These are phyloP conservation scores for Lipomyces mesembrius DNA, from an alignment of 805 yeast species.

Conservation along the genomic window DNA sequence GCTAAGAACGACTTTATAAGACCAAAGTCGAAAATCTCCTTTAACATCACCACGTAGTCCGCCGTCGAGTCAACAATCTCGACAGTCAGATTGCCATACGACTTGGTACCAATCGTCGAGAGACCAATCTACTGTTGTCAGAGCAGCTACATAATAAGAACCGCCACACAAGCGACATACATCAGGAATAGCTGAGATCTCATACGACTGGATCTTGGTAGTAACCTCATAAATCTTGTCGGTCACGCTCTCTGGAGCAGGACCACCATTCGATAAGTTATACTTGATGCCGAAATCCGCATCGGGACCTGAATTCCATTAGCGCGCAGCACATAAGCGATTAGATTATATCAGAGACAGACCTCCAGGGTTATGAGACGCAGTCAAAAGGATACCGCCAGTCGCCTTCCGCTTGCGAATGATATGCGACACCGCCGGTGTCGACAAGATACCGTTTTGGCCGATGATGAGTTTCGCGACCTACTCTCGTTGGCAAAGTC, in stretches of 20 bases:
- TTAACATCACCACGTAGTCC: slow-evolving; percentile 78
- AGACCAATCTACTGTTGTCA: slow-evolving; percentile 55
- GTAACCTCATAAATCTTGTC: slow-evolving; percentile 79
- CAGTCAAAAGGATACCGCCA: slow-evolving; percentile 95
- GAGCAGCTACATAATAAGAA: background rate
- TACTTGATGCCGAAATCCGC: slow-evolving; percentile 95
- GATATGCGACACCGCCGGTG: slow-evolving; percentile 96
- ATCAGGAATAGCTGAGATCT: slow-evolving; percentile 63
- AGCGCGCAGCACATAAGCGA: background rate
- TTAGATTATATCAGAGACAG: background rate
- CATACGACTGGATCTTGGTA: slow-evolving; percentile 61
- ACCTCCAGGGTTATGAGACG: slow-evolving; percentile 96
- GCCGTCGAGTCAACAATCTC: slow-evolving; percentile 82
- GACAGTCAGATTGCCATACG: slow-evolving; percentile 65
- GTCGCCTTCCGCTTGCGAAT: slow-evolving; percentile 74
- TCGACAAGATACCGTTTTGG: slow-evolving; percentile 82
- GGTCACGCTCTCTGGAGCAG: slow-evolving; percentile 96
- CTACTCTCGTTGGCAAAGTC: slow-evolving; percentile 6
- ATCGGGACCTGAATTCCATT: slow-evolving; percentile 57
- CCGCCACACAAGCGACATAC: slow-evolving; percentile 22
- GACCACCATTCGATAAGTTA: slow-evolving; percentile 94
- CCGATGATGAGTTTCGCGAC: slow-evolving; percentile 75
- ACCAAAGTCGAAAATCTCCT: slow-evolving; percentile 84
- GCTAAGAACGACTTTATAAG: slow-evolving; percentile 73
- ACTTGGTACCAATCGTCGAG: slow-evolving; percentile 56